Evolutionary conservation across 441 rosid species (phyloP).

Genomic region (Populus hybrid): DNA sequence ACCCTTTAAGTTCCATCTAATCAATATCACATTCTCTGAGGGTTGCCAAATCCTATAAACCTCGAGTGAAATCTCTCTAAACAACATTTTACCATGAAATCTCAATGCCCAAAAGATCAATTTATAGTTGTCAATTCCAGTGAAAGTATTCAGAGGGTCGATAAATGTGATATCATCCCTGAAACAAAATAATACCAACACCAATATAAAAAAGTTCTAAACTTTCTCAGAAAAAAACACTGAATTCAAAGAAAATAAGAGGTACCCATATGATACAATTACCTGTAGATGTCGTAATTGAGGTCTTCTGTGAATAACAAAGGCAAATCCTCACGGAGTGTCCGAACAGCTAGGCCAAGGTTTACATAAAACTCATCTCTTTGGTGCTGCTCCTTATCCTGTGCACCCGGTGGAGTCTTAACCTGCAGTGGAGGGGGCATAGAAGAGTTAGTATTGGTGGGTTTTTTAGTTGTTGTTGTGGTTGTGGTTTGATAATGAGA

Average conservation of each 20-base stretch:
- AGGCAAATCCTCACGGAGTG: conserved; percentile 90
- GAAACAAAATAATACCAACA: conserved; percentile 14
- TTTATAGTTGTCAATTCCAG: conserved; percentile 81
- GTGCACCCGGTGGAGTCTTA: conserved; percentile 26
- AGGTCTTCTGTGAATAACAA: conserved; percentile 65
- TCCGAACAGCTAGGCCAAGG: conserved; percentile 83
- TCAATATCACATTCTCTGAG: conserved; percentile 81
- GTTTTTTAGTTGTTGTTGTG: conserved; percentile 21
- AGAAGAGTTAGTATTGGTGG: conserved; percentile 18
- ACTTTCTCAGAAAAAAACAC: background rate
- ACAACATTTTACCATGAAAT: conserved; percentile 80
- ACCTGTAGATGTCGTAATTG: conserved; percentile 91
- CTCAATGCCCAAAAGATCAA: conserved; percentile 88
- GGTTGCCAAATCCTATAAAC: conserved; percentile 89
- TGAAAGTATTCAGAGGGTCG: conserved; percentile 77
- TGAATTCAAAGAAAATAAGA: background rate
- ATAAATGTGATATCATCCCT: conserved; percentile 86
- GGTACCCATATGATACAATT: conserved; percentile 29
- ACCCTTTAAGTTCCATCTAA: conserved; percentile 90
- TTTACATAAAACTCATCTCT: conserved; percentile 75
- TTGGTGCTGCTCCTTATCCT: conserved; percentile 41
- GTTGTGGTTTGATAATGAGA: conserved; percentile 15
- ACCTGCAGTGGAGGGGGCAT: conserved; percentile 48
- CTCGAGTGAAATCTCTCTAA: conserved; percentile 79
- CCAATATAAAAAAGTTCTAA: conserved; percentile 4